Percentiles rank a stretch among this genome's conserved stretches.
Evolutionary conservation across 305 asterid species (phyloP).

Genomic region (Caryopteris hybrid): DNA sequence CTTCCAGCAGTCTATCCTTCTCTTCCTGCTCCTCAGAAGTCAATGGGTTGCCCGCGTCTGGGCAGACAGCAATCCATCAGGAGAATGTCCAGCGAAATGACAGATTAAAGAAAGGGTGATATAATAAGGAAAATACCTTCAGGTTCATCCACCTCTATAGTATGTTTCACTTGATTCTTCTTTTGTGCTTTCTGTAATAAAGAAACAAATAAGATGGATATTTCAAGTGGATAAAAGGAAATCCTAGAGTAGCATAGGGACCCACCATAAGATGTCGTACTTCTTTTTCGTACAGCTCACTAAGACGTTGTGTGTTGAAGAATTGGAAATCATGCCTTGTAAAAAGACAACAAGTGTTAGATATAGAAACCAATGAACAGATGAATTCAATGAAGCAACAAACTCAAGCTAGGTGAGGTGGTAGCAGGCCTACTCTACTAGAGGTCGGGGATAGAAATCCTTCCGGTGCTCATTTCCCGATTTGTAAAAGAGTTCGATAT

Average conservation of each 20-base stretch:
- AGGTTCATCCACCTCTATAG: constrained; percentile 78
- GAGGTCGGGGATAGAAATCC: too few species aligned
- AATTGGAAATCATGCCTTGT: constrained; percentile 98
- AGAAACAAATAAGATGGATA: constrained; percentile 8
- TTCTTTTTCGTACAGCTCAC: constrained; percentile 95
- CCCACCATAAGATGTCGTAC: constrained; percentile 95
- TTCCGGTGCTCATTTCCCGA: too few species aligned
- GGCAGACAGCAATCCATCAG: constrained; percentile 22
- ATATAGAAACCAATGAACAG: constrained; percentile 13
- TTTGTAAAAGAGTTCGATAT: too few species aligned
- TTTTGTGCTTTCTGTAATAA: constrained; percentile 61
- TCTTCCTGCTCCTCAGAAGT: constrained; percentile 99
- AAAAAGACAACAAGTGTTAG: constrained; percentile 19
- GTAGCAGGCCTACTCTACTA: too few species aligned
- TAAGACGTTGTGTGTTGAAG: constrained; percentile 93
- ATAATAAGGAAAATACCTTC: constrained; percentile 54
- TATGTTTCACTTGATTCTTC: constrained; percentile 79
- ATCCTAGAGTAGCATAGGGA: constrained; percentile 18
- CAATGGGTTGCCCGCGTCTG: constrained; percentile 89
- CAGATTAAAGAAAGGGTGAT: constrained; percentile 8
- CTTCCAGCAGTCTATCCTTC: constrained; percentile 76
- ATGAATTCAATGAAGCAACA: background rate
- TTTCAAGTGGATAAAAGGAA: constrained; percentile 1
- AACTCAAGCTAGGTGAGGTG: too few species aligned
- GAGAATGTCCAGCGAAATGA: constrained; percentile 9